Evolutionary conservation across 2,329 filamentous ascomycete genomes (phyloP).

Genomic region (Cytospora paraplurivora): DNA sequence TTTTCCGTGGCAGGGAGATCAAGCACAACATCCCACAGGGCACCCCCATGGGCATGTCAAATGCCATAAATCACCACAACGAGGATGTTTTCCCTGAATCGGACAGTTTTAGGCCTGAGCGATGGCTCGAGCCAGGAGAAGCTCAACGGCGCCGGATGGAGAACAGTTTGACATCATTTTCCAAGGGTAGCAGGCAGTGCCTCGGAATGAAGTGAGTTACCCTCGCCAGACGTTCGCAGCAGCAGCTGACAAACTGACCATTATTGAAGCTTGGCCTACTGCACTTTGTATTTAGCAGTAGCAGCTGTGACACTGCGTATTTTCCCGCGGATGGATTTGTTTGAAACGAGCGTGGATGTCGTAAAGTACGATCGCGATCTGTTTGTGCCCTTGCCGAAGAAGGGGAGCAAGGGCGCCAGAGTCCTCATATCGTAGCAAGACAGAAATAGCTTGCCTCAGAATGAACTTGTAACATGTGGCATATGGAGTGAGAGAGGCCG

Average conservation of each 20-base stretch:
- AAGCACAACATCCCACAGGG: conserved; percentile 32
- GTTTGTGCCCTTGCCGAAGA: not conserved
- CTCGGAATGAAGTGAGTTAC: conserved; percentile 34
- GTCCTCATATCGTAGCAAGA: not conserved
- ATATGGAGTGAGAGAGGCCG: no score
- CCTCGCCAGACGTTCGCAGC: not conserved
- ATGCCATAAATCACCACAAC: conserved; percentile 30
- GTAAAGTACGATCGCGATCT: not conserved
- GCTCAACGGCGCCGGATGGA: conserved; percentile 27
- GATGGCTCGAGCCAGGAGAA: conserved; percentile 30
- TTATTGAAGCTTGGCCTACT: conserved; percentile 26
- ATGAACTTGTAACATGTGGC: no score
- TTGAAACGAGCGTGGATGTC: conserved; percentile 28
- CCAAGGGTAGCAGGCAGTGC: conserved; percentile 33
- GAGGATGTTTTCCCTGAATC: conserved; percentile 31
- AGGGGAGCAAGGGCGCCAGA: not conserved
- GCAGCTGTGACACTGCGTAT: conserved; percentile 29
- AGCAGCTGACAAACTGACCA: not conserved
- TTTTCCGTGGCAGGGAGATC: not conserved
- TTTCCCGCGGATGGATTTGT: conserved; percentile 26
- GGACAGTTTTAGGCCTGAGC: conserved; percentile 31
- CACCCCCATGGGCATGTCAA: conserved; percentile 31
- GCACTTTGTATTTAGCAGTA: conserved; percentile 28
- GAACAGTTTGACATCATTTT: conserved; percentile 29
- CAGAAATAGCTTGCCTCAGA: no score